A percentile compares a stretch with the other conserved stretches of the same genome.
These are phyloP conservation scores for Grosmannia huntii DNA, from an alignment of 2,329 filamentous ascomycete species.

Conservation along the genomic window DNA sequence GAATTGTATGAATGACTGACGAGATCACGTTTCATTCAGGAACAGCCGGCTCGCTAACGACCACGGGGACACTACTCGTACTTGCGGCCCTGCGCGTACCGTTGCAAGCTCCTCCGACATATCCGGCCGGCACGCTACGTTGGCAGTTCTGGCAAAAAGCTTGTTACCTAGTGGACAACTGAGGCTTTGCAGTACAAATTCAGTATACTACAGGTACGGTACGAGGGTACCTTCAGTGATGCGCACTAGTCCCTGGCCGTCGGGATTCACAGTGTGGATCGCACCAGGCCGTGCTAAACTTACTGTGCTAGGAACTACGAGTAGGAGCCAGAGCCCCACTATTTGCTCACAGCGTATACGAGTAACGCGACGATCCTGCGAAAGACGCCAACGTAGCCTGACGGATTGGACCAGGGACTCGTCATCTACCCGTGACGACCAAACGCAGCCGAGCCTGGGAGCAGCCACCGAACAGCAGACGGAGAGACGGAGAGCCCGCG, in stretches of 20 bases:
- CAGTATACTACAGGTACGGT: background rate
- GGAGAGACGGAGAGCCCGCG: background rate
- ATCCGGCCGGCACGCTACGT: background rate
- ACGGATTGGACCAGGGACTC: background rate
- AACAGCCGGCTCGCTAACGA: background rate
- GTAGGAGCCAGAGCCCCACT: background rate
- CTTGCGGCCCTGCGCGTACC: background rate
- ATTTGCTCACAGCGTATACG: background rate
- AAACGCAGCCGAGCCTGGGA: background rate
- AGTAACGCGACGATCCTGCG: background rate
- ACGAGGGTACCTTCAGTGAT: background rate
- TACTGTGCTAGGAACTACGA: background rate
- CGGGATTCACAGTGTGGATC: background rate
- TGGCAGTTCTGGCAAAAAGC: background rate
- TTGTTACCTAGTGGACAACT: background rate
- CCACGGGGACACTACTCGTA: background rate
- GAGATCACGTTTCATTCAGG: background rate
- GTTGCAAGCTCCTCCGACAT: background rate
- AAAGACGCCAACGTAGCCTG: background rate
- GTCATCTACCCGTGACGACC: background rate
- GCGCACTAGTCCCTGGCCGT: background rate
- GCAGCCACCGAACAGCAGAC: background rate
- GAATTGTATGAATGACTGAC: too few species aligned
- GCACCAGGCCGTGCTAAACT: background rate
- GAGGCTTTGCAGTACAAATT: background rate